phyloP scores from a whole-genome alignment of 495 filamentous ascomycete species.

The Letharia columbiana region DNA sequence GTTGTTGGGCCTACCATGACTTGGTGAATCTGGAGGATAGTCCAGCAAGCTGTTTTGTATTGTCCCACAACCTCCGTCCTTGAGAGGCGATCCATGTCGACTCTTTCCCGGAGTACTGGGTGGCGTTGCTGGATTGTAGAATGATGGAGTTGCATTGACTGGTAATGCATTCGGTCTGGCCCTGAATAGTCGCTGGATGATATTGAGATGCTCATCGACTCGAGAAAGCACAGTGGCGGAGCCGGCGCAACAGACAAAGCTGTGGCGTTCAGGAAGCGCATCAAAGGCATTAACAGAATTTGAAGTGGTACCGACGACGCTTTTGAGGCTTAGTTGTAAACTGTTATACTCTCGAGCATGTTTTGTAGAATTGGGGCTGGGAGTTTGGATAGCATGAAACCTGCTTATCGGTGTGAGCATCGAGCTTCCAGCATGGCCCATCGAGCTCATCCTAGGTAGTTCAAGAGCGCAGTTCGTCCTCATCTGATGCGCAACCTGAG shows the following conservation, averaged over 20 bases:
- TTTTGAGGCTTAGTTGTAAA: slow-evolving; percentile 54
- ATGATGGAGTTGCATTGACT: slow-evolving; percentile 46
- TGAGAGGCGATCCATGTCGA: slow-evolving; percentile 32
- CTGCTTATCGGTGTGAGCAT: slow-evolving; percentile 20
- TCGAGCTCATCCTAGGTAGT: slow-evolving; percentile 15
- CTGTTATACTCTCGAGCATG: slow-evolving; percentile 11
- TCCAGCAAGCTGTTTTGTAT: not conserved
- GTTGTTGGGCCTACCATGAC: slow-evolving; percentile 31
- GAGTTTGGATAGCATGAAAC: slow-evolving; percentile 9
- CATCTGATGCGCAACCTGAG: not conserved
- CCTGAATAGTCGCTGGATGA: slow-evolving; percentile 81
- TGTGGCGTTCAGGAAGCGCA: slow-evolving; percentile 54
- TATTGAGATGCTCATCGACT: slow-evolving; percentile 58
- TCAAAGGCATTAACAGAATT: slow-evolving; percentile 81
- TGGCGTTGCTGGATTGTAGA: slow-evolving; percentile 55
- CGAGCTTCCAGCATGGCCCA: slow-evolving; percentile 18
- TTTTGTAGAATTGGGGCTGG: not conserved
- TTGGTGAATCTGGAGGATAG: slow-evolving; percentile 48
- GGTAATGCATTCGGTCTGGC: slow-evolving; percentile 72
- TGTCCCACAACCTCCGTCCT: slow-evolving; percentile 11
- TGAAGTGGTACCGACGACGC: slow-evolving; percentile 84
- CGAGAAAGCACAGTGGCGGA: slow-evolving; percentile 87
- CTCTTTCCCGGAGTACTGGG: slow-evolving; percentile 37
- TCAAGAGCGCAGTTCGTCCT: not conserved
- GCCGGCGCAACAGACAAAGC: slow-evolving; percentile 85